Base-by-base conservation (phyloP, 2,329 filamentous ascomycete species). In the Harringtonia lauricola region DNA sequence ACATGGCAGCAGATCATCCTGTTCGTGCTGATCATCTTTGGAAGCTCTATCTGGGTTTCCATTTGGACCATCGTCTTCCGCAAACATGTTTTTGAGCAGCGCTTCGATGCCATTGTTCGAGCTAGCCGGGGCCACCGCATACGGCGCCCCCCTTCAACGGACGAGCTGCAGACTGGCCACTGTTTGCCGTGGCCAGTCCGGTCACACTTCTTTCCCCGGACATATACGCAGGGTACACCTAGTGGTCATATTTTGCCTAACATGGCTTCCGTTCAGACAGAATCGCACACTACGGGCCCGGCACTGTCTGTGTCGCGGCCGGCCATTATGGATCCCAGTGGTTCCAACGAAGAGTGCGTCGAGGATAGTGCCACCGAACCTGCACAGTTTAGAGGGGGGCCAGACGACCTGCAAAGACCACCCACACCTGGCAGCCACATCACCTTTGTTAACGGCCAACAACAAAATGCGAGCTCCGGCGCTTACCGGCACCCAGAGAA, bases 1-100 rank as follows among this genome's bases (percentile, higher is more conserved):
- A 78, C 73, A 3, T 80, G 77, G 54, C 81, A 86, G 55, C 81
- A 86, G 53, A 59, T 72, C 18, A 58, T 83, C 13, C 65, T 85
- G 6, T 82, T 79, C 53, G 44, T 78, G 3, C 63, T 83, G 36
- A 77, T 84, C 45, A 63, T 83, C 26, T 57, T 81, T 8, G 81
- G 81, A 3, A 76, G 76, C 43, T 70, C 76, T 2, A 76, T 83
- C 26, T 76, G 78, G 53, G 76, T 85, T 2, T 79, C 74, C 4
- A 72, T 76, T 8, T 75, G 74, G 46, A 80, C 82, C 2, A 70
- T 85, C 3, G 58, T 71, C 40, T 68, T 81, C 8, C 68, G 80
- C 26, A 76, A 73, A 53, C 65, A 67, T 49, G 75, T 73, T 9
- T 84, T 85, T 52, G 74, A 83, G 56, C 64, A 62, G 42, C 72